phyloP scores from a whole-genome alignment of 2,329 filamentous ascomycete species.

The Xenoacremonium recifei region DNA sequence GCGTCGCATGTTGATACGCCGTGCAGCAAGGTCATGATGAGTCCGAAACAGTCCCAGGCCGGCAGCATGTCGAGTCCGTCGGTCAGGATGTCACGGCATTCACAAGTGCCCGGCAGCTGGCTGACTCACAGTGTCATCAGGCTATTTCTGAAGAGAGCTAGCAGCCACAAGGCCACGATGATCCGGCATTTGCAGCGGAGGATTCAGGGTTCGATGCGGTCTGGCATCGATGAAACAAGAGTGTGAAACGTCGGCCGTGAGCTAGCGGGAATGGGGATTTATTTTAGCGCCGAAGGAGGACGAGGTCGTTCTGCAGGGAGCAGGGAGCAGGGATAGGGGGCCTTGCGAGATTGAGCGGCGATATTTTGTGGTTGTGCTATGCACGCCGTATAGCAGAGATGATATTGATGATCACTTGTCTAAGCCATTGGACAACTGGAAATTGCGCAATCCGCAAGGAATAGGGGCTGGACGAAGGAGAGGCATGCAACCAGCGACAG shows the following conservation, averaged over 20 bases:
- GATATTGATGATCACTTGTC: too few species aligned
- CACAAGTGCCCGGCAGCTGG: not conserved
- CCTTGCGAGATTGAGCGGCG: too few species aligned
- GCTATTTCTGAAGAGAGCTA: not conserved
- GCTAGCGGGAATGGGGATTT: not conserved
- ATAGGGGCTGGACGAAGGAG: too few species aligned
- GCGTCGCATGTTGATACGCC: slow-evolving; percentile 9
- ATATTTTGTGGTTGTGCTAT: too few species aligned
- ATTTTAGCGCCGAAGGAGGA: not conserved
- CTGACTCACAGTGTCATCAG: not conserved
- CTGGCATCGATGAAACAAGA: not conserved
- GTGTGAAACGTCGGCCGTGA: not conserved
- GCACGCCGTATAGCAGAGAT: too few species aligned
- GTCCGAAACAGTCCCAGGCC: not conserved
- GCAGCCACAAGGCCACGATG: not conserved
- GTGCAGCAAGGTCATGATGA: not conserved
- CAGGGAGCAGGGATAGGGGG: too few species aligned
- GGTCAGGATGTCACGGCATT: not conserved
- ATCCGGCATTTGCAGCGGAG: not conserved
- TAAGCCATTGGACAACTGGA: too few species aligned
- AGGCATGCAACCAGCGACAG: too few species aligned
- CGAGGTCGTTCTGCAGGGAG: too few species aligned
- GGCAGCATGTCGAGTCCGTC: not conserved
- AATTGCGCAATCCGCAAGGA: too few species aligned
- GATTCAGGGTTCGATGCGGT: not conserved